Percentiles rank a stretch among this genome's conserved stretches.
These are phyloP conservation scores for Ustilago nuda DNA, from an alignment of 1,284 basidiomycete species.

Conservation along the genomic window DNA sequence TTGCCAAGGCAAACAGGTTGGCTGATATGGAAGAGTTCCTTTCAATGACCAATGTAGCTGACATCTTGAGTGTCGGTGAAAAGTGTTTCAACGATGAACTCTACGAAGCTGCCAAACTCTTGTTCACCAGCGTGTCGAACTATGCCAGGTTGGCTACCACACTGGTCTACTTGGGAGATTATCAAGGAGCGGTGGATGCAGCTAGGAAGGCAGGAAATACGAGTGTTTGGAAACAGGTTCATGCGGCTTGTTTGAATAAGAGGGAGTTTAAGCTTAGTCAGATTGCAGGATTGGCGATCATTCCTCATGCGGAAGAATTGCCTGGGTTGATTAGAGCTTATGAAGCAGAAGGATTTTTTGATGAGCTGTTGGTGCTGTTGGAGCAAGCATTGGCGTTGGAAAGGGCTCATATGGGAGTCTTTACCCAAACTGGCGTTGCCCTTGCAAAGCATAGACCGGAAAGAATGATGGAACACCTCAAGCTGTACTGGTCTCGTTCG, in stretches of 20 bases:
- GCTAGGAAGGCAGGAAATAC: conserved; percentile 99
- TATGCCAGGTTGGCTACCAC: conserved; percentile 98
- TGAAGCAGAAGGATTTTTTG: conserved; percentile 91
- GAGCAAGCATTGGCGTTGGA: conserved; percentile 93
- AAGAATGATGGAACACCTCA: conserved; percentile 99
- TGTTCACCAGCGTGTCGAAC: conserved; percentile 97
- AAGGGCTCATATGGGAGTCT: conserved; percentile 86
- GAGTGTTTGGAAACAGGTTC: conserved; percentile 99
- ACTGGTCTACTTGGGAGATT: conserved; percentile 97
- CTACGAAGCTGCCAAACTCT: conserved; percentile 94
- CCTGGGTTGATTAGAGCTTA: conserved; percentile 84
- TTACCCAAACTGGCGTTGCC: conserved; percentile 92
- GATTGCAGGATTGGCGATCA: conserved; percentile 74
- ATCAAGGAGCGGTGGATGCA: conserved; percentile 97
- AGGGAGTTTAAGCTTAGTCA: conserved; percentile 95
- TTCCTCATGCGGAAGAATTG: conserved; percentile 82
- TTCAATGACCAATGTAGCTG: conserved; percentile 98
- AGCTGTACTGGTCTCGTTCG: conserved; percentile 95
- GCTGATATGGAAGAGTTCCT: conserved; percentile 95
- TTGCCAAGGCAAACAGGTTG: conserved; percentile 68
- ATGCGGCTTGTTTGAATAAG: conserved; percentile 97
- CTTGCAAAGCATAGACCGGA: conserved; percentile 97
- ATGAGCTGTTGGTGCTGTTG: conserved; percentile 89
- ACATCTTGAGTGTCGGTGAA: conserved; percentile 94
- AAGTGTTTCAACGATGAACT: conserved; percentile 99